phyloP scores from a whole-genome alignment of 2,329 filamentous ascomycete genomes.

The Beauveria bassiana region DNA sequence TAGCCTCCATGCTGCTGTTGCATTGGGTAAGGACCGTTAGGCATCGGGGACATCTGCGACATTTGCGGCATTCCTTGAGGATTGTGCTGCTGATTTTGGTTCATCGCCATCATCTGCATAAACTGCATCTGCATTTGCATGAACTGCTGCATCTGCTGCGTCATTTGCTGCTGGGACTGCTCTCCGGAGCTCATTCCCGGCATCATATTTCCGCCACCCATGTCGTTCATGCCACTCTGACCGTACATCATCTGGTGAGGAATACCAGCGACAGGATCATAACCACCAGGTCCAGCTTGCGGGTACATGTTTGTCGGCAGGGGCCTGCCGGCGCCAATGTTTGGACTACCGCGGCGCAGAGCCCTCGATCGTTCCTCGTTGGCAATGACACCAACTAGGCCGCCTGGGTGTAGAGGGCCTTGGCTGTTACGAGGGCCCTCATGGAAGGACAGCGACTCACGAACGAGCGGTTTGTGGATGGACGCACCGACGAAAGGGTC shows the following conservation, averaged over 20 bases:
- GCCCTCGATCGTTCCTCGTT: conserved; percentile 74
- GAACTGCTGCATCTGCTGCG: conserved; percentile 76
- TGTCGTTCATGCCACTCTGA: conserved; percentile 23
- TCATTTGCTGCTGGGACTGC: conserved; percentile 72
- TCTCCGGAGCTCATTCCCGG: conserved; percentile 52
- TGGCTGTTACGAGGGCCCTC: conserved; percentile 37
- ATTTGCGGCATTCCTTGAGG: conserved; percentile 23
- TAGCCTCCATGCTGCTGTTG: conserved; percentile 19
- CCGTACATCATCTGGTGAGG: conserved; percentile 37
- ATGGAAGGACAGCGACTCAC: conserved; percentile 67
- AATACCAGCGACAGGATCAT: conserved; percentile 43
- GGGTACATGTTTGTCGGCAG: conserved; percentile 27
- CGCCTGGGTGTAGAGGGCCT: conserved; percentile 54
- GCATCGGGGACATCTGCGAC: conserved; percentile 25
- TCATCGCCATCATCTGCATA: conserved; percentile 69
- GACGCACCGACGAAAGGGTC: conserved; percentile 81
- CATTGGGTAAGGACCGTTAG: conserved; percentile 21
- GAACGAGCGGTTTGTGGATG: conserved; percentile 61
- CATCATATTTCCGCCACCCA: conserved; percentile 17
- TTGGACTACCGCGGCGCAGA: conserved; percentile 70
- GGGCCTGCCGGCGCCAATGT: conserved; percentile 44
- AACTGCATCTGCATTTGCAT: conserved; percentile 95
- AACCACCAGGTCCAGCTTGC: conserved; percentile 28
- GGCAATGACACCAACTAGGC: conserved; percentile 81
- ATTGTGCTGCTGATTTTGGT: conserved; percentile 23